Base-by-base conservation (phyloP, 352 stramenopile species). In the Pythium rhizo-oryzae region DNA sequence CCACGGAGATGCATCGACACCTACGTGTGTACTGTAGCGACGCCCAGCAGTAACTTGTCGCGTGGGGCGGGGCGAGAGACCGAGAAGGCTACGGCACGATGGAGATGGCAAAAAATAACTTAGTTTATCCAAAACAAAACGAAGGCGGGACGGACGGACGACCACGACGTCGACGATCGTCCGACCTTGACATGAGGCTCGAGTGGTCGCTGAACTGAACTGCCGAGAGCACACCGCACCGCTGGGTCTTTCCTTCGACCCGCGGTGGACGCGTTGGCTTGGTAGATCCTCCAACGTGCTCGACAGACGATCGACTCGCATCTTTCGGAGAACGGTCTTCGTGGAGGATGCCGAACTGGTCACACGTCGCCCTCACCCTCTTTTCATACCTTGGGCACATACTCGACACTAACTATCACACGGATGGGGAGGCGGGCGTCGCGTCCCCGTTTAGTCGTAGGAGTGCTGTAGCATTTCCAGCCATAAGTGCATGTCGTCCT, bases 401-500 rank as follows among this genome's bases (percentile, higher is more conserved):
- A 84, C 76, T 82, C 70, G 65, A 71, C 66, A 77, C 59, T 71
- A 67, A 73, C 64, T 58, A 63, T 63, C 30, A 70, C 43, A 61
- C 56, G 58, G 65, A 67, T 54, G 43, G n/a, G 52, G 33, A 13
- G 18, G 39, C 8, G 8, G 3, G 39, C 39, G 8, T 46, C 39
- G 39, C 12, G 39, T 19, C 39, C 39, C 11, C 39, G 39, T 30
- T 80, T 78, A 93, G 21, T 87, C 78, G 49, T 79, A 85, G 13
- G 80, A 75, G 65, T 76, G 75, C 61, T 66, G 76, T 30, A 93
- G 68, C 21, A 80, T 78, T 57, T 93, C 83, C 44, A 91, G 80
- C 85, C 85, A 93, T 65, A 91, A 54, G 57, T 91, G 82, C 77
- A 91, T 86, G 63, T 94, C 86, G 41, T 92, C 81, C 30, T 89